Percentiles rank a stretch among this genome's conserved stretches.
Evolutionary conservation across 805 yeast species (phyloP).

Genomic region (Pichia membranifaciens): DNA sequence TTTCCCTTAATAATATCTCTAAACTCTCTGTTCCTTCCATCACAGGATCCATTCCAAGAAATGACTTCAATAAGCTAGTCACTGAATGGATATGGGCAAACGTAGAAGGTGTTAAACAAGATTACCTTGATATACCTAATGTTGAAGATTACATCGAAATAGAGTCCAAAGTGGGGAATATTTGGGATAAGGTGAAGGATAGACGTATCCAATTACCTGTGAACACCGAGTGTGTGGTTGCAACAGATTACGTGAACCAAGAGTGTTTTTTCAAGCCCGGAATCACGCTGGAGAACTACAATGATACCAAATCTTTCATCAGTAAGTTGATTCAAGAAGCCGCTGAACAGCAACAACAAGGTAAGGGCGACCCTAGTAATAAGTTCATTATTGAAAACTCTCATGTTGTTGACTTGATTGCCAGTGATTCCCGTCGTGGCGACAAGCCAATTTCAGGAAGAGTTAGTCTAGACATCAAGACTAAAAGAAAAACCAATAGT

Average conservation of each 20-base stretch:
- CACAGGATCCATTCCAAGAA: slow-evolving; percentile 71
- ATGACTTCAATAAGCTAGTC: slow-evolving; percentile 72
- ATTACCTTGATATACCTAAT: slow-evolving; percentile 31
- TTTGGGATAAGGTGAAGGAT: slow-evolving; percentile 59
- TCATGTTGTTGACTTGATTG: slow-evolving; percentile 57
- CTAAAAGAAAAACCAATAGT: slow-evolving; percentile 61
- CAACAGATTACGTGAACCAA: slow-evolving; percentile 43
- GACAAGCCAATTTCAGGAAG: slow-evolving; percentile 61
- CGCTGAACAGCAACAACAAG: slow-evolving; percentile 14
- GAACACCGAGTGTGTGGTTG: slow-evolving; percentile 57
- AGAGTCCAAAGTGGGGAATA: slow-evolving; percentile 69
- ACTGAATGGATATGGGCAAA: slow-evolving; percentile 90
- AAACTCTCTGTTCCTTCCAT: slow-evolving; percentile 40
- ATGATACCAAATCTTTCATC: slow-evolving; percentile 48
- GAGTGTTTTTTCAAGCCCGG: slow-evolving; percentile 60
- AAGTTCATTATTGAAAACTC: slow-evolving; percentile 57
- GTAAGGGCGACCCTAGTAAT: slow-evolving; percentile 20
- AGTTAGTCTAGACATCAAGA: slow-evolving; percentile 60
- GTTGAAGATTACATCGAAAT: slow-evolving; percentile 55
- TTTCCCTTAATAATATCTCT: slow-evolving; percentile 14
- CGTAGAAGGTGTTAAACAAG: slow-evolving; percentile 56
- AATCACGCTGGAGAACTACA: slow-evolving; percentile 56
- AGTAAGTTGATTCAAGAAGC: slow-evolving; percentile 42
- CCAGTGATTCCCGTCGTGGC: slow-evolving; percentile 55
- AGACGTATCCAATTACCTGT: slow-evolving; percentile 60